Base-by-base conservation (phyloP, 1,284 basidiomycete genomes). In the Coriolopsis trogii region DNA sequence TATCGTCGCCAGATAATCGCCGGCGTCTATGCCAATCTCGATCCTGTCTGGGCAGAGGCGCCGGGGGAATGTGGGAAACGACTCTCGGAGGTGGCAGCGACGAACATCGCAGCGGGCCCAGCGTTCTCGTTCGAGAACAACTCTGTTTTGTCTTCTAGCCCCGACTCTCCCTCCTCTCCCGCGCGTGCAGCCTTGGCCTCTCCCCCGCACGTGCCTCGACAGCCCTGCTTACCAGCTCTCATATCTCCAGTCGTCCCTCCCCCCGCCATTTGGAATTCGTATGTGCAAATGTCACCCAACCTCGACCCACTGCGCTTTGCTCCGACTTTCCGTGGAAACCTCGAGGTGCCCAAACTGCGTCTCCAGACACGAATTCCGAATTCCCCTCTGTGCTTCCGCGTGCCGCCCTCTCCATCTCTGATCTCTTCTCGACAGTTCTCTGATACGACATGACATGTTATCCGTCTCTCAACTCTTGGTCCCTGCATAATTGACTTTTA, bases 301-400 rank as follows among this genome's bases (percentile, higher is more conserved):
- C 25, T 37, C 44, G 45, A 20, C 34, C 41, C 34, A 39, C 53
- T 50, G 51, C 57, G 53, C 49, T 23, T 55, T 53, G 53, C 57
- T 59, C 57, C 57, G 57, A 51, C 45, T 36, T 39, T 40, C 28
- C 57, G 57, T 59, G 57, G 57, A 59, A 52, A 52, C n/a, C n/a
- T n/a, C n/a, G n/a, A n/a, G n/a, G 38, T 52, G 44, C 26, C 41
- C 26, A 31, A 30, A 44, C 56, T 59, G 57, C 57, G 53, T 59
- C 57, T 59, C 57, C 57, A 59, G 53, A 51, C 53, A 36, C 31
- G 43, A 55, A 59, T 59, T 59, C 57, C 53, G 57, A 59, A 59
- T 59, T 53, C 33, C 29, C n/a, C n/a, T 9, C 20, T 33, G 41
- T 41, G 39, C 46, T 48, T 39, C 56, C 56, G 47, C 56, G 48